Percentiles rank a stretch among this genome's conserved stretches.
Conservation (phyloP, 345 rosid genomes). For the Lagerstroemia speciosa region DNA sequence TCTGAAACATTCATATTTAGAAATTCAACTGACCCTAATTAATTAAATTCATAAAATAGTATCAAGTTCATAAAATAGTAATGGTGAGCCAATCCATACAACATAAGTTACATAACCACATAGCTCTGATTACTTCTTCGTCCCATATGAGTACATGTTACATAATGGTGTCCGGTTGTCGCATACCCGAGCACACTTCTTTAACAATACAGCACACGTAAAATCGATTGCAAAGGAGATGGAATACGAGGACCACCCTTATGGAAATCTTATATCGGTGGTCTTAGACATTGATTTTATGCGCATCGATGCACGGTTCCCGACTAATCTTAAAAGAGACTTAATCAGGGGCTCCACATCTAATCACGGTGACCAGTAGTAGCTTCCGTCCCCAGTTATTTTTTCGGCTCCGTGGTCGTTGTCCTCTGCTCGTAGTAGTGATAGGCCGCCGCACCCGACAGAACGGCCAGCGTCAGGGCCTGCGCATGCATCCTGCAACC, state of each 20-base stretch:
- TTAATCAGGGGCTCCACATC: not conserved
- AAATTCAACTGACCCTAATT: no score
- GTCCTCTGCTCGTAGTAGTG: constrained; percentile 30
- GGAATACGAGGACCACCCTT: not conserved
- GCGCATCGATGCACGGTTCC: not conserved
- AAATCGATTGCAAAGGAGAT: not conserved
- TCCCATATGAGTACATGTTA: not conserved
- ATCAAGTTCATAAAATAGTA: no score
- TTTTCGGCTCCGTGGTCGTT: constrained; percentile 11
- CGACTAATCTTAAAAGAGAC: not conserved
- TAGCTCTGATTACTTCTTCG: no score
- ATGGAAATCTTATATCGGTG: no score
- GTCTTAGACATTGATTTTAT: not conserved
- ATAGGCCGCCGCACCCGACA: constrained; percentile 65
- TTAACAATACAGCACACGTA: not conserved
- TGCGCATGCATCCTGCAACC: constrained; percentile 60
- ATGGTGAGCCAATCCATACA: no score
- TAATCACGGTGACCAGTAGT: not conserved
- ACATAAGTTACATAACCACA: no score
- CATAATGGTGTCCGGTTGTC: not conserved
- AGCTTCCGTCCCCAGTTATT: not conserved
- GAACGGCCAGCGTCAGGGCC: constrained; percentile 57
- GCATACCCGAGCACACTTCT: not conserved
- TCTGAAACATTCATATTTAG: no score
- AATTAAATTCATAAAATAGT: no score